These are phyloP conservation scores for Beauveria australis DNA, from an alignment of 2,329 filamentous ascomycete species.

Conservation along the genomic window DNA sequence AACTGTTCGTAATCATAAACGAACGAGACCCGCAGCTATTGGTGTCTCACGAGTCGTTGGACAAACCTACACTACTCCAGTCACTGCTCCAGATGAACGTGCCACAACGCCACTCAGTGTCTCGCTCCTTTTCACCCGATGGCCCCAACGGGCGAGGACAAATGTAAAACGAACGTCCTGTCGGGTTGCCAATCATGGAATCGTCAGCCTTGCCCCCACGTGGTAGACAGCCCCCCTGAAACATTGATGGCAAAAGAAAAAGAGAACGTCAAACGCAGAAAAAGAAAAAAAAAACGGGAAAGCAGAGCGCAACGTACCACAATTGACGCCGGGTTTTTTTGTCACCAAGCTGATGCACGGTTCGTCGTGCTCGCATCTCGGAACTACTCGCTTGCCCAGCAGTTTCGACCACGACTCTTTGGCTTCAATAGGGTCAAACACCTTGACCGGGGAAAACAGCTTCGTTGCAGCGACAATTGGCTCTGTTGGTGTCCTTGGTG, in stretches of 20 bases:
- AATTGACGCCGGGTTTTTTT: constrained; percentile 84
- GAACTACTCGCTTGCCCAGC: constrained; percentile 64
- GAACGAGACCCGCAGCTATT: too few species aligned
- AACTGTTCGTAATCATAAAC: background rate
- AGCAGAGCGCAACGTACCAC: constrained; percentile 37
- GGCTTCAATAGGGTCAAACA: constrained; percentile 60
- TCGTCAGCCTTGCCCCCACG: background rate
- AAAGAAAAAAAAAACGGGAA: background rate
- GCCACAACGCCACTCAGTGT: constrained; percentile 77
- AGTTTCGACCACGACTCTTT: constrained; percentile 84
- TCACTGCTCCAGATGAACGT: constrained; percentile 71
- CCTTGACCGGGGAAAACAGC: constrained; percentile 25
- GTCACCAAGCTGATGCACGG: constrained; percentile 76
- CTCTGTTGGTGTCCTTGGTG: background rate
- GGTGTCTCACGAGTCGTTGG: background rate
- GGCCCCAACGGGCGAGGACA: constrained; percentile 70
- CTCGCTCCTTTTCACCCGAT: constrained; percentile 74
- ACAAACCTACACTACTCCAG: constrained; percentile 32
- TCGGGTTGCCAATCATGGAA: background rate
- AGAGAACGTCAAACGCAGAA: too few species aligned
- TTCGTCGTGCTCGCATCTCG: constrained; percentile 81
- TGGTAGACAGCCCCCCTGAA: background rate
- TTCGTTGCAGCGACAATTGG: background rate
- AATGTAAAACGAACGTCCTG: constrained; percentile 55
- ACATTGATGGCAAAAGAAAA: background rate